Evolutionary conservation across 129 eudicot genomes (phyloP).

Genomic region (Kitagawia praeruptora): DNA sequence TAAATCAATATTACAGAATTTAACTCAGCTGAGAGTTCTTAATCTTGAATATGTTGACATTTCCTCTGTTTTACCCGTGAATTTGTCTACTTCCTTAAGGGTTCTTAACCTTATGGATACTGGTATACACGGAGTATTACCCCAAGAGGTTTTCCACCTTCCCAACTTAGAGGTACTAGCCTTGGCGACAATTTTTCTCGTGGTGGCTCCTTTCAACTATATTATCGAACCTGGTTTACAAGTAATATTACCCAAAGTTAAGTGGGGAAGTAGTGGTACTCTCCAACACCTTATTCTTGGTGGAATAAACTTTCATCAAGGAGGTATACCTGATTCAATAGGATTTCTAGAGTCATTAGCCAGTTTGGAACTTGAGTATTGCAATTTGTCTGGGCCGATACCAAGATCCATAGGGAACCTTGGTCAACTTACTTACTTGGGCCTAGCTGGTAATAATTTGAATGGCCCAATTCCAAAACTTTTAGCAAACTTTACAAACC

Average conservation of each 20-base stretch:
- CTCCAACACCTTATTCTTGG: not conserved
- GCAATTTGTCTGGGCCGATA: not conserved
- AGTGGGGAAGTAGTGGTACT: conserved; percentile 12
- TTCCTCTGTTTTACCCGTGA: conserved; percentile 12
- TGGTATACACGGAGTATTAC: conserved; percentile 25
- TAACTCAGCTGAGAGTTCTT: conserved; percentile 15
- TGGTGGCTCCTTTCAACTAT: no score
- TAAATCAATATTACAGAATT: conserved; percentile 13
- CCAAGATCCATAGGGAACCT: no score
- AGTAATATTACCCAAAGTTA: conserved; percentile 1
- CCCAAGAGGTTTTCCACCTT: conserved; percentile 17
- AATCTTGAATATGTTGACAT: conserved; percentile 3
- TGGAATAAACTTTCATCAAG: no score
- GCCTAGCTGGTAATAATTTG: no score
- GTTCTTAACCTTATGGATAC: conserved; percentile 5
- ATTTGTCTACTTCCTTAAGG: conserved; percentile 17
- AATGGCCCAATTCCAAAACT: no score
- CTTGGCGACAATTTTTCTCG: no score
- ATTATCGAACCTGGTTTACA: no score
- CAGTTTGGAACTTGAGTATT: fast-evolving
- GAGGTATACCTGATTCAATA: conserved; percentile 2
- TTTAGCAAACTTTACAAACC: no score
- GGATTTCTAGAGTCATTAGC: not conserved
- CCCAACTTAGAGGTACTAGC: conserved; percentile 15
- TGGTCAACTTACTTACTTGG: no score